Percentiles rank a stretch among this genome's conserved stretches.
phyloP scores from a whole-genome alignment of 1,284 basidiomycete species.

The Ceraceosorus guamensis region DNA sequence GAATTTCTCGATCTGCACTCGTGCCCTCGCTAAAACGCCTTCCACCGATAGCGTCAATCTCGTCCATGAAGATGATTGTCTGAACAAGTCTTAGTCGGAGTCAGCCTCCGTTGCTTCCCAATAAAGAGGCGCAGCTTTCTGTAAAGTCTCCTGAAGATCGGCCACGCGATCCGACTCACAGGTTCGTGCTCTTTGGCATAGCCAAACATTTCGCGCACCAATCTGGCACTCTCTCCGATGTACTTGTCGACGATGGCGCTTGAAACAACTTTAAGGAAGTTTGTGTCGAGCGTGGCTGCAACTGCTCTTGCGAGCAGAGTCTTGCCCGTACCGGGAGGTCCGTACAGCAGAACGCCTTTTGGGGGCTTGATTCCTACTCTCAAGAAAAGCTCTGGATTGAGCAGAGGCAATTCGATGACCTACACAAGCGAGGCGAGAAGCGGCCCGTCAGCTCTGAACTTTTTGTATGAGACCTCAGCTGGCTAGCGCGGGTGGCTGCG shows the following conservation, averaged over 20 bases:
- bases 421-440: slow-evolving; percentile 48
- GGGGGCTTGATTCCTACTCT: slow-evolving; percentile 94
- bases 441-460: too few species aligned
- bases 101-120: too few species aligned
- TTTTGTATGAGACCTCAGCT: too few species aligned
- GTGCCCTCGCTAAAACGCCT: slow-evolving; percentile 96
- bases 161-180: neutral
- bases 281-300: slow-evolving; percentile 88
- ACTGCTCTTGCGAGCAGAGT: slow-evolving; percentile 91
- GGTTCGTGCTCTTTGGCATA: slow-evolving; percentile 96
- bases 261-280: slow-evolving; percentile 96
- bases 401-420: slow-evolving; percentile 88
- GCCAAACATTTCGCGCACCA: slow-evolving; percentile 95
- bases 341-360: slow-evolving; percentile 86
- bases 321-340: slow-evolving; percentile 91
- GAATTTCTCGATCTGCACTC: slow-evolving; percentile 95
- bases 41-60: slow-evolving; percentile 59
- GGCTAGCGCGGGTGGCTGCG: too few species aligned
- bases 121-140: too few species aligned
- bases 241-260: slow-evolving; percentile 99
- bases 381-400: slow-evolving; percentile 90
- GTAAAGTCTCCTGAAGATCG: too few species aligned
- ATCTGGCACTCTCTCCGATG: slow-evolving; percentile 91
- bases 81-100: neutral
- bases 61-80: slow-evolving; percentile 91